phyloP scores from a whole-genome alignment of 129 eudicot genomes.

The Helichrysum umbraculigerum region DNA sequence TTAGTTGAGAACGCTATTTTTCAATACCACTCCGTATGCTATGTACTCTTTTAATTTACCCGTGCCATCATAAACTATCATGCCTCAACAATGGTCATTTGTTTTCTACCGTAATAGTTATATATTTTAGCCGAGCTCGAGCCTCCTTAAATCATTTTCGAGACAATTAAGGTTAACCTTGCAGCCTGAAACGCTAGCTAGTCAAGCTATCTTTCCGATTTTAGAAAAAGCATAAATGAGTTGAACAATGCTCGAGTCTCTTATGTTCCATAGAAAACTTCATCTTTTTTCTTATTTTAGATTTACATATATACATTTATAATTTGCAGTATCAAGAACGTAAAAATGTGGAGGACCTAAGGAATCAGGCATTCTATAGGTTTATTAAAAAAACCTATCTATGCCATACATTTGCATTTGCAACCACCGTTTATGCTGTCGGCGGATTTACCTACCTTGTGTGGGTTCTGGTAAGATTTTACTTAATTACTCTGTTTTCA shows the following conservation, averaged over 20 bases:
- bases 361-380: slow-evolving; percentile 19
- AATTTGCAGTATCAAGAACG: slow-evolving; percentile 21
- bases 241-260: not conserved
- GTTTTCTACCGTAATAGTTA: too few species aligned
- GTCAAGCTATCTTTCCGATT: not conserved
- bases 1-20: too few species aligned
- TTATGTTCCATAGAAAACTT: not conserved
- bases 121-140: too few species aligned
- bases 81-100: too few species aligned
- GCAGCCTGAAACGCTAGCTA: too few species aligned
- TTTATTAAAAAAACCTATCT: slow-evolving; percentile 22
- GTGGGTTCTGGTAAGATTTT: slow-evolving; percentile 30
- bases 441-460: slow-evolving; percentile 31
- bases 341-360: slow-evolving; percentile 25
- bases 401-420: slow-evolving; percentile 9
- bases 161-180: too few species aligned
- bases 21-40: too few species aligned
- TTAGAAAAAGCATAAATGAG: not conserved
- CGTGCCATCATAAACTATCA: too few species aligned
- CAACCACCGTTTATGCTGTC: not conserved
- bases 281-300: not conserved
- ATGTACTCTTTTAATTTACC: too few species aligned
- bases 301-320: not conserved
- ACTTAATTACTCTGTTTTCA: not conserved
- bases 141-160: too few species aligned